These are phyloP conservation scores for Candida pseudofarinosa DNA, from an alignment of 805 yeast species.

Conservation along the genomic window DNA sequence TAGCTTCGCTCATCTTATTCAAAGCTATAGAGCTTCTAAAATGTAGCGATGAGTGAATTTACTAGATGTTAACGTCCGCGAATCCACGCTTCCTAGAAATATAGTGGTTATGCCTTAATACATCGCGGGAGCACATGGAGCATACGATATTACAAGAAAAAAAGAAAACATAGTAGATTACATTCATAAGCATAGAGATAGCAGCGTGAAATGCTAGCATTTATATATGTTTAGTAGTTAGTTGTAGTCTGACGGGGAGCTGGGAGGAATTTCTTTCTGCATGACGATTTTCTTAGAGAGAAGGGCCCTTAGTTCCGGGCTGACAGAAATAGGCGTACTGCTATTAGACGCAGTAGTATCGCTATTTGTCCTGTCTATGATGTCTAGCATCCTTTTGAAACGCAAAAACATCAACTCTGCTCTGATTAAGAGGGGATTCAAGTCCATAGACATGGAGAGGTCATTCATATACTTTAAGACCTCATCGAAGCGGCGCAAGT, in stretches of 20 bases:
- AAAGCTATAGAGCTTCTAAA: too few species aligned
- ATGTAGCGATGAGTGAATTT: too few species aligned
- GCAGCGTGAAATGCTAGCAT: too few species aligned
- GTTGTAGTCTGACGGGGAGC: not conserved
- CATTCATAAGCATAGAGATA: too few species aligned
- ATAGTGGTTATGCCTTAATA: not conserved
- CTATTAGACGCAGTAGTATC: conserved; percentile 16
- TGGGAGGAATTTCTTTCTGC: conserved; percentile 48
- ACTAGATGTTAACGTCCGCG: too few species aligned
- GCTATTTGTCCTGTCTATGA: conserved; percentile 58
- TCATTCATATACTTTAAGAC: conserved; percentile 92
- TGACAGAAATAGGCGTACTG: conserved; percentile 26
- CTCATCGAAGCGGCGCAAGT: conserved; percentile 80
- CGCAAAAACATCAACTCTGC: conserved; percentile 79
- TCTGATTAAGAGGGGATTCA: conserved; percentile 74
- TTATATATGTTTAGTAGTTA: too few species aligned
- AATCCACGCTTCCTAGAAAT: too few species aligned
- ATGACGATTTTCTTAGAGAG: conserved; percentile 59
- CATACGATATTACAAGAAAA: too few species aligned
- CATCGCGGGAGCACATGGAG: not conserved
- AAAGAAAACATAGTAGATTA: too few species aligned
- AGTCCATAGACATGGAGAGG: conserved; percentile 67
- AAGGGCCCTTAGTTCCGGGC: conserved; percentile 55
- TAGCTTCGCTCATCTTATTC: not conserved
- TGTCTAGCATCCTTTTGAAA: conserved; percentile 73